Evolutionary conservation across 768 basidiomycete species (phyloP), one percentile per base, ranked within the genome.

Genomic region (Mycena galericulata): DNA sequence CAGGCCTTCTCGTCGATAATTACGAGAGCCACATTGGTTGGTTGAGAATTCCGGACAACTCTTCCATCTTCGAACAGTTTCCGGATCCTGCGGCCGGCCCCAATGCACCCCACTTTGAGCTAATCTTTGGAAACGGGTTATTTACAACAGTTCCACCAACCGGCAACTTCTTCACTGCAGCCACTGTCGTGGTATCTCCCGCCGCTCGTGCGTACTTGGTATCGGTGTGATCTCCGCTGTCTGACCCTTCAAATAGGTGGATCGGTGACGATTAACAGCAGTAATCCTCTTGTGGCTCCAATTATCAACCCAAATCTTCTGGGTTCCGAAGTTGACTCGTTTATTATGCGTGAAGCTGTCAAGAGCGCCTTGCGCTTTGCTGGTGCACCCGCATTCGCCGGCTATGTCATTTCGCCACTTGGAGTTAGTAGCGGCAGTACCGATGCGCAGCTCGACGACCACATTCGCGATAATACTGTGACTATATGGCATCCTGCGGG

Each of bases 291-390:
- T 75, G 78, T 77, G 32, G 43, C 76, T 27, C 88, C 89, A 0
- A 58, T 79, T 30, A 87, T 90, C 73, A 81, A 90, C 70, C 85
- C 87, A 4, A 81, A 81, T 50, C 83, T 85, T 75, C 77, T 86
- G 24, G 74, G 61, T 32, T 76, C 77, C 10, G 51, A 65, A 1
- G 77, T 80, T 40, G 83, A 83, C 60, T 74, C 78, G 7, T 67
- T 74, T 34, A 73, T 74, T 0, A 57, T 81, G 65, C 69, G 76
- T 3, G 75, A 77, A 46, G 65, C 69, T 8, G 67, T 81, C 56
- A 69, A 68, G 36, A 62, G 73, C 6, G 69, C 67, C 0, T 67
- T 72, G 43, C 74, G 72, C 2, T 81, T 82, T 61, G 58, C 72
- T 1, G 29, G 68, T 0, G 78, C 79, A 0, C 32, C 74, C 1